Conservation (phyloP, 2,329 filamentous ascomycete species). For the Neophaeococcomyces mojaviensis region DNA sequence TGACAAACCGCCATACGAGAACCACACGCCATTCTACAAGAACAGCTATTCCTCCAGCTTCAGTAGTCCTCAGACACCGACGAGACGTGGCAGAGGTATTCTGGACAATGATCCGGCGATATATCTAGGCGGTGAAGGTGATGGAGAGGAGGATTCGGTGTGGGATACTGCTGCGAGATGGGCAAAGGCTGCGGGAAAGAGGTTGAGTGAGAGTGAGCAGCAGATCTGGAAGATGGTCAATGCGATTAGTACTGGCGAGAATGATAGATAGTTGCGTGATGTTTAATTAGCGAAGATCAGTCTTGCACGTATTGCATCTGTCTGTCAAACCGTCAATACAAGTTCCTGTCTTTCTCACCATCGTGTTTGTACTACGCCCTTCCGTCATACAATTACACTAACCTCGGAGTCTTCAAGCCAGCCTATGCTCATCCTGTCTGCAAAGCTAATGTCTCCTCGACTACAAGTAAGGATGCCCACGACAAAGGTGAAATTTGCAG, state of each 20-base stretch:
- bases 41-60: slow-evolving; percentile 1
- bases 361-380: no score
- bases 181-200: slow-evolving; percentile 23
- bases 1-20: slow-evolving; percentile 13
- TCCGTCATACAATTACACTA: no score
- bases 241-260: slow-evolving; percentile 17
- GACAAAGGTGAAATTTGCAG: no score
- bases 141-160: slow-evolving; percentile 26
- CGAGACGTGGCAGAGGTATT: slow-evolving; percentile 14
- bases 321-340: no score
- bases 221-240: slow-evolving; percentile 36
- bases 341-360: no score
- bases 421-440: no score
- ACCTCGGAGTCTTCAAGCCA: no score
- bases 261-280: slow-evolving; percentile 6
- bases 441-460: no score
- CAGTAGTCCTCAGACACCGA: slow-evolving; percentile 11
- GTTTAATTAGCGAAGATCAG: no score
- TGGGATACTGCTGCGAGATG: slow-evolving; percentile 24
- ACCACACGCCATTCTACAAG: slow-evolving; percentile 4
- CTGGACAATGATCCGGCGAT: slow-evolving; percentile 51
- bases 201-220: slow-evolving; percentile 42
- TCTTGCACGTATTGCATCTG: no score
- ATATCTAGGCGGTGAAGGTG: slow-evolving; percentile 55
- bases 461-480: no score